Percentiles rank a stretch among this genome's conserved stretches.
These are phyloP conservation scores for Stellera chamaejasme DNA, from an alignment of 345 rosid species.

Conservation along the genomic window DNA sequence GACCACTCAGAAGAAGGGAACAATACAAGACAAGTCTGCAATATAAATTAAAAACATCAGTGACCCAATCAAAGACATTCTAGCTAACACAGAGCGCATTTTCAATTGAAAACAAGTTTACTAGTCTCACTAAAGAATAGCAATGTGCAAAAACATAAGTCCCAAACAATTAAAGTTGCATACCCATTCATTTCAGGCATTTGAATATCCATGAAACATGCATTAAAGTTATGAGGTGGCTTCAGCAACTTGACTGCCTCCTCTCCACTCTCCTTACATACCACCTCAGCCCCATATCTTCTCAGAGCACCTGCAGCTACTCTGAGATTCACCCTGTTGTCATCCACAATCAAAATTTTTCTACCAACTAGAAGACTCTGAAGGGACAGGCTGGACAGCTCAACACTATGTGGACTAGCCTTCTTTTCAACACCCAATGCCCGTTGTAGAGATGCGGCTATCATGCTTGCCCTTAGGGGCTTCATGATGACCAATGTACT, in stretches of 20 bases:
- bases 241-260: constrained; percentile 51
- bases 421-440: constrained; percentile 62
- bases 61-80: constrained; percentile 1
- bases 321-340: constrained; percentile 75
- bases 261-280: constrained; percentile 55
- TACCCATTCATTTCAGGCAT: constrained; percentile 99
- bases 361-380: constrained; percentile 65
- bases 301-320: constrained; percentile 92
- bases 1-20: not conserved
- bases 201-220: constrained; percentile 99
- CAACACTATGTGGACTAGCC: constrained; percentile 50
- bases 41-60: no score
- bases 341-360: constrained; percentile 79
- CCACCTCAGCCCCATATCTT: constrained; percentile 91
- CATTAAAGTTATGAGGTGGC: constrained; percentile 81
- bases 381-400: constrained; percentile 44
- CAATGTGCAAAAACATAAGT: constrained; percentile 3
- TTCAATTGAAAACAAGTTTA: not conserved
- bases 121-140: not conserved
- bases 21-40: not conserved
- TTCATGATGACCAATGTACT: constrained; percentile 52
- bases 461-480: constrained; percentile 82
- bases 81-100: not conserved
- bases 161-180: constrained; percentile 9
- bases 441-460: constrained; percentile 70